Evolutionary conservation across 805 yeast genomes (phyloP).

Genomic region (Blastobotrys terrestris): DNA sequence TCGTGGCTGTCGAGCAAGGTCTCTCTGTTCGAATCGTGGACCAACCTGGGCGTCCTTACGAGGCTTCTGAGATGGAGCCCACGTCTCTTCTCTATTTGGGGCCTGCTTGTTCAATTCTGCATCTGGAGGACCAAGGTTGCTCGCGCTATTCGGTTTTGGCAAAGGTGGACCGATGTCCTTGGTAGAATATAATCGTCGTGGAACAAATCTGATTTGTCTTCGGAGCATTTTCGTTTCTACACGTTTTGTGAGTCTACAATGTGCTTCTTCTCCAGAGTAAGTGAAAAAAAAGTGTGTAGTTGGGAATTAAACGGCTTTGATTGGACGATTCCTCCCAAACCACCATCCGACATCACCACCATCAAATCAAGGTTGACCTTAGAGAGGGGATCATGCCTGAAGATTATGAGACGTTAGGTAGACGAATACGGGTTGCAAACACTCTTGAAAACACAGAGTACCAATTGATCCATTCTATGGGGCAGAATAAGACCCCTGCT

Average conservation of each 20-base stretch:
- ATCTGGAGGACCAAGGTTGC: not conserved
- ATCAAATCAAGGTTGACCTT: not conserved
- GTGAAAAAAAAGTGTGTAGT: not conserved
- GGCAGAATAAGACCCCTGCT: slow-evolving; percentile 9
- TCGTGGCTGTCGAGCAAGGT: slow-evolving; percentile 62
- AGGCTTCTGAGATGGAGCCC: slow-evolving; percentile 66
- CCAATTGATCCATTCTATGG: slow-evolving; percentile 1
- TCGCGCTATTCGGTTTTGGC: not conserved
- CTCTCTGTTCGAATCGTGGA: slow-evolving; percentile 67
- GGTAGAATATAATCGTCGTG: slow-evolving; percentile 2
- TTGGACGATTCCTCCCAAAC: not conserved
- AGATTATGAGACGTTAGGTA: slow-evolving; percentile 11
- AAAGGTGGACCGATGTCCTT: not conserved
- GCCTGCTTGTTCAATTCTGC: slow-evolving; percentile 46
- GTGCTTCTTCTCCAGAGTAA: not conserved
- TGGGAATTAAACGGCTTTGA: not conserved
- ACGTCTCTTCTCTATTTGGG: slow-evolving; percentile 63
- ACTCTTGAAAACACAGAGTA: slow-evolving; percentile 9
- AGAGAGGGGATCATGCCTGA: not conserved
- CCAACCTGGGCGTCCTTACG: slow-evolving; percentile 51
- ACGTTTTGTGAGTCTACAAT: not conserved
- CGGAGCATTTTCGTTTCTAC: slow-evolving; percentile 4
- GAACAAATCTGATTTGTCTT: slow-evolving; percentile 1
- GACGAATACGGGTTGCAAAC: slow-evolving; percentile 5
- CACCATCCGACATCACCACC: not conserved